Percentiles rank a stretch among this genome's conserved stretches.
Conservation (phyloP, 1,139 yeast genomes). For the Wickerhamomyces sp. region DNA sequence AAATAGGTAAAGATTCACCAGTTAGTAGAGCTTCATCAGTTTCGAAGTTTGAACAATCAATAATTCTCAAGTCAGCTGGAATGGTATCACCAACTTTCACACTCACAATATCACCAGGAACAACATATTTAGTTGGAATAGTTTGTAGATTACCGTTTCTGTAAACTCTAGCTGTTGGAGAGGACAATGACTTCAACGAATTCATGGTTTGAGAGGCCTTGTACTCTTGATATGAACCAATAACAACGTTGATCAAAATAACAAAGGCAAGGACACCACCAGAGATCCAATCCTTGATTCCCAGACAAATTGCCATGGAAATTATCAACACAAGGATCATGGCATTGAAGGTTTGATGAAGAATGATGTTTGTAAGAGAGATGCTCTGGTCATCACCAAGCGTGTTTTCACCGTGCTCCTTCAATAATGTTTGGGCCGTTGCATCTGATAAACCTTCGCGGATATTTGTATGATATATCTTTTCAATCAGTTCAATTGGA, state of each 20-base stretch:
- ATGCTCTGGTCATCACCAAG: conserved; percentile 59
- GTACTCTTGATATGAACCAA: conserved; percentile 68
- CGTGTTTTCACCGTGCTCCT: conserved; percentile 50
- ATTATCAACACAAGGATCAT: conserved; percentile 73
- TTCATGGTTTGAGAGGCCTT: conserved; percentile 83
- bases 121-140: conserved; percentile 63
- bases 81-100: conserved; percentile 73
- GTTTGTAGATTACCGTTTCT: conserved; percentile 59
- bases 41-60: conserved; percentile 63
- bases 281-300: conserved; percentile 74
- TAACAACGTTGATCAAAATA: conserved; percentile 57
- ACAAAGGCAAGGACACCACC: conserved; percentile 81
- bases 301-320: conserved; percentile 72
- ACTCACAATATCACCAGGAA: conserved; percentile 70
- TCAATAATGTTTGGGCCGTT: conserved; percentile 23
- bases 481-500: conserved; percentile 31
- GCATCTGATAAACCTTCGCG: conserved; percentile 42
- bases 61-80: conserved; percentile 69
- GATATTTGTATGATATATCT: conserved; percentile 34
- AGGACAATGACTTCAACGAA: conserved; percentile 59
- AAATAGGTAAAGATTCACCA: conserved; percentile 77
- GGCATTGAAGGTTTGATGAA: conserved; percentile 74
- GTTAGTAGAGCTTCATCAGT: conserved; percentile 78
- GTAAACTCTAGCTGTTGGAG: conserved; percentile 68
- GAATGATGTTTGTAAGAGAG: conserved; percentile 51